Percentiles rank a stretch among this genome's conserved stretches.
These are phyloP conservation scores for Pyrenochaeta sp. DNA, from an alignment of 2,329 filamentous ascomycete genomes.

Conservation along the genomic window DNA sequence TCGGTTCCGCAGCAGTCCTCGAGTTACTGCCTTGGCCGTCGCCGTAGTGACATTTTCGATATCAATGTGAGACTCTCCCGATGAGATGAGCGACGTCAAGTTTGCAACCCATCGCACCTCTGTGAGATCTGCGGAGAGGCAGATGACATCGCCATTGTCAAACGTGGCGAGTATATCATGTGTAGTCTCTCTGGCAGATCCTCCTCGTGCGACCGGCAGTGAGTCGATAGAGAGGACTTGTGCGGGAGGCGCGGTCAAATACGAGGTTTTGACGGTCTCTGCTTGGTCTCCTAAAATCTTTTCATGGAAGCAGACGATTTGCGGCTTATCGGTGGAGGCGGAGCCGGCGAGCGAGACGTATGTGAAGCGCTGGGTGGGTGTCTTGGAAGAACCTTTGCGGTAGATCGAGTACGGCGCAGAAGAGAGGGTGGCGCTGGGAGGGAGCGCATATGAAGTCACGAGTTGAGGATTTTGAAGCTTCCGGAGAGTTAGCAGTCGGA, in stretches of 20 bases:
- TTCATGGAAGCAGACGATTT: constrained; percentile 64
- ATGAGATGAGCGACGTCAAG: constrained; percentile 21
- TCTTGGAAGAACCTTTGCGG: constrained; percentile 55
- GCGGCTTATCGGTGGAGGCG: constrained; percentile 55
- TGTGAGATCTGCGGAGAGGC: constrained; percentile 64
- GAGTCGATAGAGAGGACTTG: constrained; percentile 41
- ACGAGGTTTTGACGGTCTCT: constrained; percentile 43
- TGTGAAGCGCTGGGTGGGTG: constrained; percentile 60
- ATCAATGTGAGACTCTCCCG: constrained; percentile 22
- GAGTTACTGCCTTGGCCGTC: constrained; percentile 50
- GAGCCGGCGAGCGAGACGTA: constrained; percentile 61
- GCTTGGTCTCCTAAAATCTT: constrained; percentile 48
- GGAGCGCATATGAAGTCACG: constrained; percentile 67
- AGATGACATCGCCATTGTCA: constrained; percentile 66
- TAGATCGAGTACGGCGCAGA: constrained; percentile 66
- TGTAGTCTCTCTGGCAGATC: constrained; percentile 20
- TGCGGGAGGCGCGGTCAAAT: constrained; percentile 33
- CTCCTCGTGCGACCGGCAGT: constrained; percentile 32
- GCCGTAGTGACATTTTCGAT: constrained; percentile 45
- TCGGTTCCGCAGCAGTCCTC: constrained; percentile 54
- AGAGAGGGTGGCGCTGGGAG: constrained; percentile 65
- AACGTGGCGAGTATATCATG: constrained; percentile 65
- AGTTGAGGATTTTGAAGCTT: constrained; percentile 68
- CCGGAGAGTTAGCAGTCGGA: constrained; percentile 8
- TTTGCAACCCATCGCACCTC: constrained; percentile 41